Evolutionary conservation across 2,329 filamentous ascomycete genomes (phyloP).

Genomic region (Coniochaeta prunicola): DNA sequence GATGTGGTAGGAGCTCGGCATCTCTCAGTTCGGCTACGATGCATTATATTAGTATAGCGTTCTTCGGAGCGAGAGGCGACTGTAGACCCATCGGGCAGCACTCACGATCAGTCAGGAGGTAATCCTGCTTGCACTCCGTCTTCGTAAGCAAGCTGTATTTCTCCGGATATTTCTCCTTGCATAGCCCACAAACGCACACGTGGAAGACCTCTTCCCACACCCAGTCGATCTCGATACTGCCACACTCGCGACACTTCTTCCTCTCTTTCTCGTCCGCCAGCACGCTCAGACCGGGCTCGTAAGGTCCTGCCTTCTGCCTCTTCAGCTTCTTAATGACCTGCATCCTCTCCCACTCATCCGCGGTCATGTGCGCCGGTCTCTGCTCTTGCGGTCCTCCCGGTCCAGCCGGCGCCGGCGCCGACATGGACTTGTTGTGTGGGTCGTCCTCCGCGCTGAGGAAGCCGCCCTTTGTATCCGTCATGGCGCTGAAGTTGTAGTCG

Average conservation of each 20-base stretch:
- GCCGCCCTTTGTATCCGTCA: constrained; percentile 96
- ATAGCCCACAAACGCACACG: constrained; percentile 67
- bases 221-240: constrained; percentile 81
- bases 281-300: constrained; percentile 80
- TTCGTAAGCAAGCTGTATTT: constrained; percentile 95
- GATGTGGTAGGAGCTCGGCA: constrained; percentile 74
- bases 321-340: constrained; percentile 68
- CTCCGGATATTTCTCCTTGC: constrained; percentile 85
- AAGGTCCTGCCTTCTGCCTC: constrained; percentile 70
- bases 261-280: constrained; percentile 55
- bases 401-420: constrained; percentile 30
- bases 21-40: constrained; percentile 78
- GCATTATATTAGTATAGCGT: constrained; percentile 2
- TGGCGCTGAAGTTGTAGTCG: constrained; percentile 95
- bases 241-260: constrained; percentile 79
- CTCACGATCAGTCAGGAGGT: constrained; percentile 84
- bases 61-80: neutral
- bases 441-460: constrained; percentile 91
- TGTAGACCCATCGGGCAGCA: constrained; percentile 14
- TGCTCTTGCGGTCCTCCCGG: constrained; percentile 36
- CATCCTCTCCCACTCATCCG: constrained; percentile 84
- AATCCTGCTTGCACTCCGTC: constrained; percentile 93
- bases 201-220: constrained; percentile 85
- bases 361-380: constrained; percentile 81
- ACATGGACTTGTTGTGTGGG: constrained; percentile 73